These are phyloP conservation scores for Ceratopteris richardii DNA, from an alignment of 75 land plant genomes.

Conservation along the genomic window DNA sequence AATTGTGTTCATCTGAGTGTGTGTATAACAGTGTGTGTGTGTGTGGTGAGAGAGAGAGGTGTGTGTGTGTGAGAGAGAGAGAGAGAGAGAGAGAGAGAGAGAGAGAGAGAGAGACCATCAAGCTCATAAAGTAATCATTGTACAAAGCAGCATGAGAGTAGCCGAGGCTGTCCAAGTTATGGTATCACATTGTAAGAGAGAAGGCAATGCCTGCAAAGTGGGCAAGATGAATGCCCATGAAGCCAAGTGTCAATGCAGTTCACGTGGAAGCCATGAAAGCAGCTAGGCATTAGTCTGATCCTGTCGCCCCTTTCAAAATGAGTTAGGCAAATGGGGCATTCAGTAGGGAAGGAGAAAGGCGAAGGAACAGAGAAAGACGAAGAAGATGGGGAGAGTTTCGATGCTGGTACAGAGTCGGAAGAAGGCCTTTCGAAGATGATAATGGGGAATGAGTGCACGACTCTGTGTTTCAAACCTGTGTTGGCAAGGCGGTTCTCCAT, in stretches of 20 bases:
- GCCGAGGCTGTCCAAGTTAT: too few relatives aligned
- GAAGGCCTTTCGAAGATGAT: not conserved
- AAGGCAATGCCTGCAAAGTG: slow-evolving; percentile 36
- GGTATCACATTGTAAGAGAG: not conserved
- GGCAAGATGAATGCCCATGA: slow-evolving; percentile 42
- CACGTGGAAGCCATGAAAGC: slow-evolving; percentile 64
- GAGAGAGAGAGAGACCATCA: too few relatives aligned
- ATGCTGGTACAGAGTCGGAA: not conserved
- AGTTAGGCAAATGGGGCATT: slow-evolving; percentile 46
- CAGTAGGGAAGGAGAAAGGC: not conserved
- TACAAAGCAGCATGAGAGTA: too few relatives aligned
- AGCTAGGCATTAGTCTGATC: slow-evolving; percentile 46
- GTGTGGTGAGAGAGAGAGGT: too few relatives aligned
- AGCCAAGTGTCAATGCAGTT: slow-evolving; percentile 70
- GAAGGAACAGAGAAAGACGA: not conserved
- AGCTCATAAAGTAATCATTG: too few relatives aligned
- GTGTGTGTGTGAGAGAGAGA: not conserved
- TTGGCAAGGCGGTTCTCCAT: slow-evolving; percentile 21
- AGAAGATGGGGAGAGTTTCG: not conserved
- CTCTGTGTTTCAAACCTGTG: slow-evolving; percentile 20
- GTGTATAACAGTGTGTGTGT: too few relatives aligned
- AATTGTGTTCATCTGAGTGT: too few relatives aligned
- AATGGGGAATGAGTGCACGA: slow-evolving; percentile 4
- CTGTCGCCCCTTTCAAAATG: slow-evolving; percentile 50
- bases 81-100: not conserved